Evolutionary conservation across 768 basidiomycete species (phyloP).

Genomic region (Chalciporus pseudorubinellus): DNA sequence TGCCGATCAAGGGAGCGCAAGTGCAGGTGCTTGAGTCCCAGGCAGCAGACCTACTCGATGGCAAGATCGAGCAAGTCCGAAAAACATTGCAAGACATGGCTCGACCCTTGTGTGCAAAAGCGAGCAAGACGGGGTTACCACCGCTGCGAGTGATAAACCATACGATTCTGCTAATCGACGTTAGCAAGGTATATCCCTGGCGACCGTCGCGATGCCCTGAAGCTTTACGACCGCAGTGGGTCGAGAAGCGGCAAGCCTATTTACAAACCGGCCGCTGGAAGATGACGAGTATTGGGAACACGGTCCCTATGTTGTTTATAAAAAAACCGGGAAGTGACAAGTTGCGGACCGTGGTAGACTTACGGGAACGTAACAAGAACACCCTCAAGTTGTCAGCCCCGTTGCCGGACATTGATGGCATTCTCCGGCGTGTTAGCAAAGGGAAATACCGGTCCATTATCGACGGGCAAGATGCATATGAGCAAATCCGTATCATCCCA

Average conservation of each 20-base stretch:
- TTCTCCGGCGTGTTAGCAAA: constrained; percentile 7
- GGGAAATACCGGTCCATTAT: constrained; percentile 1
- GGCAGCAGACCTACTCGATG: neutral
- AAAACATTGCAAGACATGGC: neutral
- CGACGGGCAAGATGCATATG: constrained; percentile 19
- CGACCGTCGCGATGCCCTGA: neutral
- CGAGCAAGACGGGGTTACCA: neutral
- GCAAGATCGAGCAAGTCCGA: neutral
- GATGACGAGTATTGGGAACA: neutral
- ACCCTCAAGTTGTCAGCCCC: constrained; percentile 15
- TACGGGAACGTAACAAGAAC: constrained; percentile 12
- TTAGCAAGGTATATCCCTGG: neutral
- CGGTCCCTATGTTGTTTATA: constrained; percentile 1
- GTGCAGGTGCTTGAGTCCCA: neutral
- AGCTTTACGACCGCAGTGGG: neutral
- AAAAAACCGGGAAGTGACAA: neutral
- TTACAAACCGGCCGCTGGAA: neutral
- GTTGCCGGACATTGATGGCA: constrained; percentile 17
- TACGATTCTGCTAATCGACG: neutral
- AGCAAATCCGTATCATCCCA: constrained; percentile 20
- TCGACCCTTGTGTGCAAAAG: neutral
- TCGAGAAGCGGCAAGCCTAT: neutral
- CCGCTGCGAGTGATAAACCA: constrained; percentile 2
- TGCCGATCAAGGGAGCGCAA: neutral
- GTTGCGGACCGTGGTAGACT: constrained; percentile 8